Conservation (phyloP, 1,139 yeast species). For the Pichia kudriavzevii region DNA sequence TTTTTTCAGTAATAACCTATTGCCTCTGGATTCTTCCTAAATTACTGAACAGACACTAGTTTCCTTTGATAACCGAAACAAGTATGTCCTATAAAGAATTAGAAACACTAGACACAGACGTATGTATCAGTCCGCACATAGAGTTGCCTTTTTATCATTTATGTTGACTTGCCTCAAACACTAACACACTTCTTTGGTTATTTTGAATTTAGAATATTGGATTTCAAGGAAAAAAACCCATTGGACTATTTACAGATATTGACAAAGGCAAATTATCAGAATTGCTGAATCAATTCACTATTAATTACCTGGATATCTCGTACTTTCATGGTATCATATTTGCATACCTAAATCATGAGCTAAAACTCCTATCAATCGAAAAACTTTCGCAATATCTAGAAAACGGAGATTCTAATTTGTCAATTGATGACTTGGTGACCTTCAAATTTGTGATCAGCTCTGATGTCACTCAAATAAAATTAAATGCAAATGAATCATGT, state of each 20-base stretch:
- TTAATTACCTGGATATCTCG: constrained; percentile 18
- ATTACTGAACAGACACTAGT: too few relatives aligned
- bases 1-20: too few relatives aligned
- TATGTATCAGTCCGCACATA: too few relatives aligned
- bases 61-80: too few relatives aligned
- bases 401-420: constrained; percentile 14
- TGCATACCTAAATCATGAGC: constrained; percentile 15
- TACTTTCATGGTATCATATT: constrained; percentile 14
- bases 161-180: too few relatives aligned
- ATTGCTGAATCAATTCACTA: constrained; percentile 7
- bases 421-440: constrained; percentile 4
- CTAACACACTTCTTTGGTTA: constrained; percentile 5
- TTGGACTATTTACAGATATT: constrained; percentile 17
- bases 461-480: constrained; percentile 13
- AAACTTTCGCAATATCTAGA: constrained; percentile 17
- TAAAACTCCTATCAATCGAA: constrained; percentile 17
- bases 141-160: too few relatives aligned
- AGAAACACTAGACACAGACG: constrained; percentile 19
- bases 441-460: constrained; percentile 14
- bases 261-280: constrained; percentile 4
- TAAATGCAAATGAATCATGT: constrained; percentile 12
- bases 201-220: constrained; percentile 21
- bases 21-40: too few relatives aligned
- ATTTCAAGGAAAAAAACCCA: constrained; percentile 20
- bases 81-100: constrained; percentile 11